Conservation (phyloP, 306 rosid genomes). For the Cajanus cajan region DNA sequence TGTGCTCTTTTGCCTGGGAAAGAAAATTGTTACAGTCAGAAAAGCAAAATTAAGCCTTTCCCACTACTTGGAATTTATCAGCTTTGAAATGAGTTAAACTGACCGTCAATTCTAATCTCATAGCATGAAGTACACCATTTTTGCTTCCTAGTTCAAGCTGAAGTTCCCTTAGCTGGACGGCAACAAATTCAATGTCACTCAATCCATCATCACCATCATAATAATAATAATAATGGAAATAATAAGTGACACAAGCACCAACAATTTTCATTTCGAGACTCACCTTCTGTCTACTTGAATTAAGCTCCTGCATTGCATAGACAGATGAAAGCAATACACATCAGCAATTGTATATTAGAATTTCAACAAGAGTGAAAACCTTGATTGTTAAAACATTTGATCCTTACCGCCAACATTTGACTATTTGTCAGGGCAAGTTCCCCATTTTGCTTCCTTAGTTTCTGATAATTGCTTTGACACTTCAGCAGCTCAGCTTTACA, state of each 20-base stretch:
- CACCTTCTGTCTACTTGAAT: conserved; percentile 71
- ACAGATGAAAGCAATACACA: conserved; percentile 24
- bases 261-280: conserved; percentile 38
- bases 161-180: conserved; percentile 60
- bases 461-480: conserved; percentile 57
- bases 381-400: background rate
- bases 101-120: conserved; percentile 55
- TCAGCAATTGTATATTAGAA: background rate
- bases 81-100: conserved; percentile 33
- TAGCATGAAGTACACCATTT: conserved; percentile 55
- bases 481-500: conserved; percentile 57
- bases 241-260: conserved; percentile 7
- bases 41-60: background rate
- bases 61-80: conserved; percentile 10
- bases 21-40: conserved; percentile 24
- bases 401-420: conserved; percentile 67
- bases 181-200: conserved; percentile 15
- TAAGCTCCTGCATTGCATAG: conserved; percentile 70
- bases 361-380: background rate
- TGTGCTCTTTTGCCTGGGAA: conserved; percentile 39
- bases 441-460: conserved; percentile 61
- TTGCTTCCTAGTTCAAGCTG: conserved; percentile 75
- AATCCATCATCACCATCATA: background rate
- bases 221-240: background rate
- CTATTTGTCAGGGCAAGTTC: conserved; percentile 71